Percentiles rank a stretch among this genome's conserved stretches.
phyloP scores from a whole-genome alignment of 345 rosid species.

The Heritiera littoralis region DNA sequence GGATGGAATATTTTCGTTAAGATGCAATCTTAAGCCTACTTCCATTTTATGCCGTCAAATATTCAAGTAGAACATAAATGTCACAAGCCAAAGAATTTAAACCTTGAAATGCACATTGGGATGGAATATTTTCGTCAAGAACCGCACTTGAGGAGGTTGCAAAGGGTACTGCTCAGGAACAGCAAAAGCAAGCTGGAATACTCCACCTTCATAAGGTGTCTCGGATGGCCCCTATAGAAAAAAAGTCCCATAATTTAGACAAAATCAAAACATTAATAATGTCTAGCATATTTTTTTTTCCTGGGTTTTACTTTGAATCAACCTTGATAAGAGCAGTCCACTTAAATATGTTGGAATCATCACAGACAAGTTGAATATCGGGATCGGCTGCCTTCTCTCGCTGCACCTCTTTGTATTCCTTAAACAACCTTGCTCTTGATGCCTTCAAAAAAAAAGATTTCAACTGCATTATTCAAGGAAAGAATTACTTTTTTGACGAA shows the following conservation, averaged over 20 bases:
- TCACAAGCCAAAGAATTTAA: neutral
- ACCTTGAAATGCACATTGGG: constrained; percentile 99
- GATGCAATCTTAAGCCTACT: neutral
- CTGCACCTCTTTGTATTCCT: constrained; percentile 97
- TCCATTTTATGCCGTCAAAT: neutral
- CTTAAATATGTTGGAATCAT: constrained; percentile 93
- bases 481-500: neutral
- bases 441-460: constrained; percentile 43
- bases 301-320: constrained; percentile 1
- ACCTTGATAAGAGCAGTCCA: constrained; percentile 99
- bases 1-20: too few species aligned
- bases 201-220: constrained; percentile 97
- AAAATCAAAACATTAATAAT: neutral
- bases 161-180: constrained; percentile 97
- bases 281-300: neutral
- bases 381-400: constrained; percentile 93
- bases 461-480: neutral
- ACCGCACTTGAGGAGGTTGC: constrained; percentile 99
- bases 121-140: constrained; percentile 94
- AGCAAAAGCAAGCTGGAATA: constrained; percentile 91
- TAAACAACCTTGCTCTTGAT: constrained; percentile 92
- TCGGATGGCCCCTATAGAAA: constrained; percentile 79
- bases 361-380: constrained; percentile 88
- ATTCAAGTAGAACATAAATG: constrained; percentile 5
- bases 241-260: neutral